Percentiles rank a stretch among this genome's conserved stretches.
Evolutionary conservation across 768 basidiomycete genomes (phyloP).

Genomic region (Galerina sulciceps): DNA sequence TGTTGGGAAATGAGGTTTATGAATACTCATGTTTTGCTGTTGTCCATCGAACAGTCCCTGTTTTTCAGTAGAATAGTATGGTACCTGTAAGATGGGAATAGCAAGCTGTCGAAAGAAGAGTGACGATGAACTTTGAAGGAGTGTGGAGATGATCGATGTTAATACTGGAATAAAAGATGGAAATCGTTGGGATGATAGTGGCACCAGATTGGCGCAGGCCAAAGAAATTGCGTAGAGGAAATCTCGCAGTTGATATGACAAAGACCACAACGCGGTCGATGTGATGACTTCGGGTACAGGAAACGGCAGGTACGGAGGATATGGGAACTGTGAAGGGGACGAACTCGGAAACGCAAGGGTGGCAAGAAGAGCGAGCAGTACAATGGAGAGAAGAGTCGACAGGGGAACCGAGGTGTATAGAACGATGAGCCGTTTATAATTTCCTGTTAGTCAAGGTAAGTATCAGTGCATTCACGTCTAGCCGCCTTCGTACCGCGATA

Average conservation of each 20-base stretch:
- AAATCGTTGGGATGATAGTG: slow-evolving; percentile 27
- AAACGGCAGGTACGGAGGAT: slow-evolving; percentile 55
- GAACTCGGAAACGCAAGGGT: slow-evolving; percentile 48
- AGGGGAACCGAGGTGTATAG: slow-evolving; percentile 66
- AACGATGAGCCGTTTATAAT: slow-evolving; percentile 58
- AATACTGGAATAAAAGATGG: slow-evolving; percentile 30
- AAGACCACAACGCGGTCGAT: slow-evolving; percentile 63
- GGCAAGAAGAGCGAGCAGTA: slow-evolving; percentile 55
- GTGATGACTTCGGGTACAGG: slow-evolving; percentile 70
- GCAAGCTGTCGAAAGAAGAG: slow-evolving; percentile 59
- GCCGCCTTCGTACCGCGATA: slow-evolving; percentile 30
- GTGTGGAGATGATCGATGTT: slow-evolving; percentile 40
- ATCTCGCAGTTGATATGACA: slow-evolving; percentile 56
- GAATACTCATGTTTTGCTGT: slow-evolving; percentile 11
- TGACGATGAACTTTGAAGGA: slow-evolving; percentile 53
- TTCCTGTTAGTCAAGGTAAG: slow-evolving; percentile 47
- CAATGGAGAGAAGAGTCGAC: slow-evolving; percentile 52
- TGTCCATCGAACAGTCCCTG: background rate
- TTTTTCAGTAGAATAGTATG: slow-evolving; percentile 41
- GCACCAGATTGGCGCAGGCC: slow-evolving; percentile 30
- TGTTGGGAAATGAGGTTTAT: slow-evolving; percentile 43
- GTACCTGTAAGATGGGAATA: slow-evolving; percentile 56
- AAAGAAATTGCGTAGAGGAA: slow-evolving; percentile 42
- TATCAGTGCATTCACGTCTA: slow-evolving; percentile 3
- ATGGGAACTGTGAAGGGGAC: slow-evolving; percentile 49